A percentile compares a stretch with the other conserved stretches of the same genome.
phyloP scores from a whole-genome alignment of 2,329 filamentous ascomycete species.

The Pseudocercospora ulei region DNA sequence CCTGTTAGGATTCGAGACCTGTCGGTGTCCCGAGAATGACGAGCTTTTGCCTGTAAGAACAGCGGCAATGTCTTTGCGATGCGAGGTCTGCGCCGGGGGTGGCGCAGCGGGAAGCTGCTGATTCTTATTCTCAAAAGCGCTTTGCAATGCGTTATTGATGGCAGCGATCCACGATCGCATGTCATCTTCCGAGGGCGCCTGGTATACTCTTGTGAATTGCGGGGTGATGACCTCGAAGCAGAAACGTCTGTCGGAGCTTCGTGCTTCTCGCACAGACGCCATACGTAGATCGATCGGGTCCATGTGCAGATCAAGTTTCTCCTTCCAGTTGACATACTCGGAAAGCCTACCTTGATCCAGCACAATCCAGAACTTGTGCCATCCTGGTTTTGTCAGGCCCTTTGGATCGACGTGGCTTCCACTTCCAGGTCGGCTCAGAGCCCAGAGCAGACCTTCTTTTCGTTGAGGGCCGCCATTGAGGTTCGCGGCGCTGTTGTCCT shows the following conservation, averaged over 20 bases:
- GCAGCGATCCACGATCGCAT: slow-evolving; percentile 94
- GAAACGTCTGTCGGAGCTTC: slow-evolving; percentile 87
- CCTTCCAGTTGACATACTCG: slow-evolving; percentile 99
- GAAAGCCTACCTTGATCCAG: slow-evolving; percentile 92
- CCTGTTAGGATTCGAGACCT: slow-evolving; percentile 38
- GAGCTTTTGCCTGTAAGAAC: slow-evolving; percentile 87
- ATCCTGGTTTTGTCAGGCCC: slow-evolving; percentile 90
- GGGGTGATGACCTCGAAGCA: slow-evolving; percentile 98
- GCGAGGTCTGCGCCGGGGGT: slow-evolving; percentile 44
- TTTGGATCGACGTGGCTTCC: slow-evolving; percentile 94
- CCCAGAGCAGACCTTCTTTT: slow-evolving; percentile 93
- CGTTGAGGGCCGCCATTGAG: slow-evolving; percentile 55
- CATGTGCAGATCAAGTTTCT: slow-evolving; percentile 91
- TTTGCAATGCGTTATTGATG: slow-evolving; percentile 95
- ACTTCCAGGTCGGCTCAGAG: slow-evolving; percentile 70
- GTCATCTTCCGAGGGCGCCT: slow-evolving; percentile 94
- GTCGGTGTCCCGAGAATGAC: slow-evolving; percentile 53
- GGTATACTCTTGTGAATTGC: slow-evolving; percentile 89
- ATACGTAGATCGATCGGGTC: slow-evolving; percentile 94
- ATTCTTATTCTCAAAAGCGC: slow-evolving; percentile 69
- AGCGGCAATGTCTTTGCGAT: slow-evolving; percentile 79
- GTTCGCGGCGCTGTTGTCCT: slow-evolving; percentile 54
- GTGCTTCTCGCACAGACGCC: slow-evolving; percentile 90
- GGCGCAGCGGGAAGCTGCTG: slow-evolving; percentile 42
- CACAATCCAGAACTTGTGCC: slow-evolving; percentile 99